These are phyloP conservation scores for Brassica rapa DNA, from an alignment of 345 rosid species.

Conservation along the genomic window DNA sequence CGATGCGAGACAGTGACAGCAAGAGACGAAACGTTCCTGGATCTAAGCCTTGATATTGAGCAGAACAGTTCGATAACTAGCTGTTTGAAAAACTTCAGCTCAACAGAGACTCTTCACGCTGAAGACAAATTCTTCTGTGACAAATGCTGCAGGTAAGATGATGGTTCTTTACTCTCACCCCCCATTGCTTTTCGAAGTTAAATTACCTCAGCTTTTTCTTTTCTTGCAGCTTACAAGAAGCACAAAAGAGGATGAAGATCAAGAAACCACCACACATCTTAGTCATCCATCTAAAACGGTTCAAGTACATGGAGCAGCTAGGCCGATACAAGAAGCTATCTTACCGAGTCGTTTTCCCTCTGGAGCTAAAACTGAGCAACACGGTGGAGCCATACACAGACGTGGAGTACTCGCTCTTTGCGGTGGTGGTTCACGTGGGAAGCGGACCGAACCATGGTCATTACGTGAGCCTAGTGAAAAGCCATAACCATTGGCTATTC, in stretches of 20 bases:
- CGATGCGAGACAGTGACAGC: slow-evolving; percentile 98
- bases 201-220: not conserved
- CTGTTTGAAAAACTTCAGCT: slow-evolving; percentile 98
- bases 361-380: slow-evolving; percentile 94
- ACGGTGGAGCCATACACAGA: slow-evolving; percentile 83
- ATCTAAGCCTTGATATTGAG: slow-evolving; percentile 98
- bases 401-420: slow-evolving; percentile 87
- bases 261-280: slow-evolving; percentile 93
- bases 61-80: slow-evolving; percentile 99
- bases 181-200: not conserved
- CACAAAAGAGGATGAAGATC: slow-evolving; percentile 98
- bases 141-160: slow-evolving; percentile 93
- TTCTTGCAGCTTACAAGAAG: slow-evolving; percentile 80
- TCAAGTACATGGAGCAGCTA: slow-evolving; percentile 94
- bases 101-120: slow-evolving; percentile 98
- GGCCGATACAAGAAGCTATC: slow-evolving; percentile 96
- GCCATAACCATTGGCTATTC: slow-evolving; percentile 98
- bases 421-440: slow-evolving; percentile 97
- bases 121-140: slow-evolving; percentile 99
- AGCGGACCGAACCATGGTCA: slow-evolving; percentile 98
- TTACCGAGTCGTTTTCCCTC: slow-evolving; percentile 88
- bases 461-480: slow-evolving; percentile 96
- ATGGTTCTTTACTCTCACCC: slow-evolving; percentile 20
- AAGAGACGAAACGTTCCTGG: slow-evolving; percentile 96
- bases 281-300: slow-evolving; percentile 92